A percentile compares a stretch with the other conserved stretches of the same genome.
These are phyloP conservation scores for Nannizziopsis arthrosporioides DNA, from an alignment of 2,329 filamentous ascomycete species.

Conservation along the genomic window DNA sequence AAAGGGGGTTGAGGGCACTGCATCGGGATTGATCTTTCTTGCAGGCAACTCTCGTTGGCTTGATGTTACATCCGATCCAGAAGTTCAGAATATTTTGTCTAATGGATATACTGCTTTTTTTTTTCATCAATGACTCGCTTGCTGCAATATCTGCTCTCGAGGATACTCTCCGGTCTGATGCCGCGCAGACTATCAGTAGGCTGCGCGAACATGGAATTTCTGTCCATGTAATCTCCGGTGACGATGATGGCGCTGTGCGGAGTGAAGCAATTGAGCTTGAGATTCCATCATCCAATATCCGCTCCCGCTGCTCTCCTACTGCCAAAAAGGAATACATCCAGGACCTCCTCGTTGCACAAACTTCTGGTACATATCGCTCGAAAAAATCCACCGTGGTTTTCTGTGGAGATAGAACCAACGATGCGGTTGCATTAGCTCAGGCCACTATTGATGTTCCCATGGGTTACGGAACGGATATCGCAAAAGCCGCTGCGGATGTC, in stretches of 20 bases:
- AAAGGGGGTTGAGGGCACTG: conserved; percentile 20
- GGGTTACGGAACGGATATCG: conserved; percentile 50
- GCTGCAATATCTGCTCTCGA: too few relatives aligned
- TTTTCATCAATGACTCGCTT: too few relatives aligned
- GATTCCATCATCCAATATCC: conserved; percentile 31
- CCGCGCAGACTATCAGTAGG: conserved; percentile 36
- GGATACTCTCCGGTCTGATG: too few relatives aligned
- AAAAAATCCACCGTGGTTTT: conserved; percentile 46
- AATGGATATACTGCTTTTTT: too few relatives aligned
- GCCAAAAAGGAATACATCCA: conserved; percentile 46
- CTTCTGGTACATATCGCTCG: not conserved
- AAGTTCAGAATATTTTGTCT: conserved; percentile 15
- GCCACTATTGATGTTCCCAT: conserved; percentile 62
- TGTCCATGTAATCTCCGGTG: conserved; percentile 47
- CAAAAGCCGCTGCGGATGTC: conserved; percentile 54
- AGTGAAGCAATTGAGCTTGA: conserved; percentile 33
- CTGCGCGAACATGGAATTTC: conserved; percentile 39
- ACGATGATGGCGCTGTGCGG: conserved; percentile 40
- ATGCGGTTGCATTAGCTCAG: conserved; percentile 58
- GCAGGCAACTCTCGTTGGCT: conserved; percentile 28
- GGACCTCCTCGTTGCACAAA: conserved; percentile 18
- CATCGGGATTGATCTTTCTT: conserved; percentile 14
- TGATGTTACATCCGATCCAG: conserved; percentile 20
- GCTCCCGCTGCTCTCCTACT: conserved; percentile 38
- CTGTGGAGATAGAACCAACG: conserved; percentile 66